Conservation (phyloP, 805 yeast species). For the Candida vartiovaarae region DNA sequence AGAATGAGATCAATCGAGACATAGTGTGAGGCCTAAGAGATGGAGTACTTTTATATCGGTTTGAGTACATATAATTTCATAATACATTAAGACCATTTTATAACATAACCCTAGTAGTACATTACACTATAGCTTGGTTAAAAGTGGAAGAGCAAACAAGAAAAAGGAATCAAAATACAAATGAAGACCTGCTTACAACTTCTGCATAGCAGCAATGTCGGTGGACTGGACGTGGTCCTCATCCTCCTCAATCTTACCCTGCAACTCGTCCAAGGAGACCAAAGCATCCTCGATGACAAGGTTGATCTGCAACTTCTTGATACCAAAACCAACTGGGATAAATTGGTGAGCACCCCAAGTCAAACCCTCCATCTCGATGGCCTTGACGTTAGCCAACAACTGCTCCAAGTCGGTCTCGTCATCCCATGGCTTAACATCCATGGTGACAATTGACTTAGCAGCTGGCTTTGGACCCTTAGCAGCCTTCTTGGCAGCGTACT, state of each 20-base stretch:
- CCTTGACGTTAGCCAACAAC: constrained; percentile 80
- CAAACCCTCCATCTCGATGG: constrained; percentile 86
- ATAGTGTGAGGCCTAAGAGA: no score
- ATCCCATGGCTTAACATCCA: constrained; percentile 99
- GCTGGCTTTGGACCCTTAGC: constrained; percentile 97
- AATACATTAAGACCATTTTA: constrained; percentile 2
- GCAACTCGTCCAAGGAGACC: constrained; percentile 90
- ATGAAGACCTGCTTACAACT: constrained; percentile 53
- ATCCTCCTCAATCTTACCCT: constrained; percentile 68
- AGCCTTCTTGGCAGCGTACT: constrained; percentile 96
- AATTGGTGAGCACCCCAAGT: constrained; percentile 97
- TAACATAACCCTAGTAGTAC: constrained; percentile 10
- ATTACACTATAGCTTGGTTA: constrained; percentile 4
- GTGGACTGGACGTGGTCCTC: constrained; percentile 99
- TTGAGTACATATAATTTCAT: constrained; percentile 7
- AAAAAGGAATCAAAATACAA: constrained; percentile 6
- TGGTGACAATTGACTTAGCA: constrained; percentile 94
- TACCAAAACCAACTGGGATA: constrained; percentile 98
- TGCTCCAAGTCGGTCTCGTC: constrained; percentile 96
- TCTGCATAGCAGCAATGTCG: constrained; percentile 97
- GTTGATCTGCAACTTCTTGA: constrained; percentile 98
- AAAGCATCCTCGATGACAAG: constrained; percentile 95
- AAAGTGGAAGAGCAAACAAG: constrained; percentile 2
- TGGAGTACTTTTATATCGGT: no score
- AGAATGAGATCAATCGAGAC: no score